Conservation (phyloP, 1,139 yeast genomes). For the Kluyveromyces marxianus region DNA sequence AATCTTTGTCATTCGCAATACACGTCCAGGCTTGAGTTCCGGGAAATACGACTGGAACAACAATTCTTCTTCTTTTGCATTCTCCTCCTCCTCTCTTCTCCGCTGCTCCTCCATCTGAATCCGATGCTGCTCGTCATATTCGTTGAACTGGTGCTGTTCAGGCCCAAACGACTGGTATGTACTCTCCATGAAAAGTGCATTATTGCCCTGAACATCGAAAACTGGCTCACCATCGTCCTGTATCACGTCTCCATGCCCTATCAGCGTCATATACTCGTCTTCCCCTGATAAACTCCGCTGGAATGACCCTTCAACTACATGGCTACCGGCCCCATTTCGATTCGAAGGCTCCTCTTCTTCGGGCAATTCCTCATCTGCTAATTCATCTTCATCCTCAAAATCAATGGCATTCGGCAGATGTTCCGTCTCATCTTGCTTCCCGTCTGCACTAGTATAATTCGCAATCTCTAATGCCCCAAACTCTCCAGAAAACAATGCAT, state of each 20-base stretch:
- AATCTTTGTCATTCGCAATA: constrained; percentile 27
- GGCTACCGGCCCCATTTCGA: constrained; percentile 6
- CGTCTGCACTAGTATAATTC: constrained; percentile 21
- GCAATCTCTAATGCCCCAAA: constrained; percentile 33
- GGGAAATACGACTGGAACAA: constrained; percentile 28
- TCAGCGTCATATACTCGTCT: constrained; percentile 23
- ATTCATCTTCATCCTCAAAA: constrained; percentile 89
- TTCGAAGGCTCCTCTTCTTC: constrained; percentile 34
- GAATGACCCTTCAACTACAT: constrained; percentile 6
- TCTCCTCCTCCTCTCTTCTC: constrained; percentile 13
- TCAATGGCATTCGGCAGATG: constrained; percentile 95
- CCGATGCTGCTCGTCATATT: constrained; percentile 11
- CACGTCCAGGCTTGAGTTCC: constrained; percentile 25
- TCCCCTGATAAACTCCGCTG: constrained; percentile 18
- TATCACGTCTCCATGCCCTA: constrained; percentile 32
- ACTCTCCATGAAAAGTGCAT: constrained; percentile 34
- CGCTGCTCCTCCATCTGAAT: constrained; percentile 9
- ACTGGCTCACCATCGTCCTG: constrained; percentile 23
- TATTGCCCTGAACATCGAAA: constrained; percentile 44
- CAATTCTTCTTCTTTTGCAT: constrained; percentile 20
- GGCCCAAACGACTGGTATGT: constrained; percentile 15
- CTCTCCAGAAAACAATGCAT: constrained; percentile 32
- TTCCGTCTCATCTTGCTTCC: constrained; percentile 32
- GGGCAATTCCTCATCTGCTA: constrained; percentile 73
- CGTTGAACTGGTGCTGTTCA: constrained; percentile 12